Base-by-base conservation (phyloP, 306 rosid species). In the Myrica gale region DNA sequence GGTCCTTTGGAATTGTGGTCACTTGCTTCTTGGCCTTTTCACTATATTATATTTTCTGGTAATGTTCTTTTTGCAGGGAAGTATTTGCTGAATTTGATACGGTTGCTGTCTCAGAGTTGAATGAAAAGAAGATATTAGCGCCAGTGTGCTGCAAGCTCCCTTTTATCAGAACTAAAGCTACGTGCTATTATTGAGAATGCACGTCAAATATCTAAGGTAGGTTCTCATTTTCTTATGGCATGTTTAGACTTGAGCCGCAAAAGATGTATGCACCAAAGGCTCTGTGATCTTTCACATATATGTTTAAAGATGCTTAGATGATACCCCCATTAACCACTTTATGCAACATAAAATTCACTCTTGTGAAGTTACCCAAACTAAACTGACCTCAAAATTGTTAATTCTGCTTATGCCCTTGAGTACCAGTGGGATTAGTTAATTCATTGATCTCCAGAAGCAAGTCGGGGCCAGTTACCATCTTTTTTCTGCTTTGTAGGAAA, bases 81-180 rank as follows among this genome's bases (percentile, higher is more conserved):
- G 88, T 76, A 71, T 89, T 91, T 81, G 85, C 85, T 17, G 89
- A 89, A 81, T 91, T 91, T 79, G 95, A 91, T 85, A 90, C 97
- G 9, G 58, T 80, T 74, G 81, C 87, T 52, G 78, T 91, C 65
- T 81, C 97, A 60, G 88, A 89, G 48, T 74, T 91, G 76, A 89
- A 84, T 74, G 97, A 89, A 69, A 91, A 89, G 88, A 91, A 86
- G 84, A 69, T 89, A 9, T 21, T 86, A 60, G 84, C 88, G 43
- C 89, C 90, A 0, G 97, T 92, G 32, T 0, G 32, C 32, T 26
- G 1, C 32, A 26, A 26, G 32, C 32, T 26, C 32, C 32, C 32
- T 26, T 26, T 26, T 26, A 26, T 26, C 32, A 26, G 32, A 26
- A 1, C 32, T 26, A 0, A 26, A 26, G 32, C 32, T 26, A 26